A percentile compares a stretch with the other conserved stretches of the same genome.
phyloP scores from a whole-genome alignment of 192 early-diverging fungal genomes.

The Gaertneriomyces sp. region DNA sequence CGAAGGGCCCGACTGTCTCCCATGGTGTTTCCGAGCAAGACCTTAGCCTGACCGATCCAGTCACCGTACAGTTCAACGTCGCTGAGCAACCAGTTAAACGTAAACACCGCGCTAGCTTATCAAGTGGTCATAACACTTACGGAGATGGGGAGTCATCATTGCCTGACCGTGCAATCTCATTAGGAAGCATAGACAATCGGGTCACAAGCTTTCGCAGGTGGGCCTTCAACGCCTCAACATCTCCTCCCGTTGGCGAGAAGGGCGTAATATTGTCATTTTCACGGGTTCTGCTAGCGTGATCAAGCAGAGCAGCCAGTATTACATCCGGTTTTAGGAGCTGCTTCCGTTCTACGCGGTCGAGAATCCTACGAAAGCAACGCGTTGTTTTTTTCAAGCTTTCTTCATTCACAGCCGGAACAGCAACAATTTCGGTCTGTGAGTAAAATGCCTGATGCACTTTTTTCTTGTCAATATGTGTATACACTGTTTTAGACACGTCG shows the following conservation, averaged over 20 bases:
- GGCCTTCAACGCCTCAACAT: slow-evolving; percentile 20
- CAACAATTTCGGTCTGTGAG: slow-evolving; percentile 21
- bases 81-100: too few relatives aligned
- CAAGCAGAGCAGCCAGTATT: slow-evolving; percentile 28
- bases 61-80: too few relatives aligned
- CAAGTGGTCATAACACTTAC: too few relatives aligned
- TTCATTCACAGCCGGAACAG: slow-evolving; percentile 25
- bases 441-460: slow-evolving; percentile 38
- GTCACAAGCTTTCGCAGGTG: too few relatives aligned
- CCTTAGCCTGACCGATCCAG: too few relatives aligned
- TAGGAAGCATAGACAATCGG: too few relatives aligned
- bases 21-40: too few relatives aligned
- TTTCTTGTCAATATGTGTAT: slow-evolving; percentile 28
- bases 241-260: neutral
- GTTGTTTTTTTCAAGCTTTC: neutral
- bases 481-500: slow-evolving; percentile 31
- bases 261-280: neutral
- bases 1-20: too few relatives aligned
- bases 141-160: too few relatives aligned
- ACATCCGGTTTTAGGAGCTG: slow-evolving; percentile 16
- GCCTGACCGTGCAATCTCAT: too few relatives aligned
- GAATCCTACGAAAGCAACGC: slow-evolving; percentile 28
- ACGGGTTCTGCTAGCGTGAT: slow-evolving; percentile 16
- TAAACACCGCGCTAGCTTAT: too few relatives aligned
- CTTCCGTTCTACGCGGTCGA: slow-evolving; percentile 6